These are phyloP conservation scores for Monosporascus ibericus DNA, from an alignment of 2,329 filamentous ascomycete genomes.

Conservation along the genomic window DNA sequence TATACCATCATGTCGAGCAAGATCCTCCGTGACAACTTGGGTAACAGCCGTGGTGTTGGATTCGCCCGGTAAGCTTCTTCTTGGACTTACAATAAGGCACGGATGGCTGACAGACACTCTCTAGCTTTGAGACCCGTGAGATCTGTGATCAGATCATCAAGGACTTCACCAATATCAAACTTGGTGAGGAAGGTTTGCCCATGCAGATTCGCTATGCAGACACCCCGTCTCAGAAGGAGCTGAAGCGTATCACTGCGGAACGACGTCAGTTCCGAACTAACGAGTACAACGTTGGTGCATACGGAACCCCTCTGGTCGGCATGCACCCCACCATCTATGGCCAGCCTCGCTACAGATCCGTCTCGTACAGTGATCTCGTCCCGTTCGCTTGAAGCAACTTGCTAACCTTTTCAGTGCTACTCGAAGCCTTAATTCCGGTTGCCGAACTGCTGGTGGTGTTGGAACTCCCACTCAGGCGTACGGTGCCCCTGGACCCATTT, in stretches of 20 bases:
- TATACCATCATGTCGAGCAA: conserved; percentile 88
- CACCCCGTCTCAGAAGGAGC: conserved; percentile 90
- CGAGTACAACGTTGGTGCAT: conserved; percentile 78
- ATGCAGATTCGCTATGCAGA: conserved; percentile 96
- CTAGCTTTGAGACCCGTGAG: conserved; percentile 81
- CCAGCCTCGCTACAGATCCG: conserved; percentile 31
- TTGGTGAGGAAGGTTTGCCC: conserved; percentile 73
- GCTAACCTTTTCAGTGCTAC: conserved; percentile 8
- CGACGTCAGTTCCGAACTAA: conserved; percentile 93
- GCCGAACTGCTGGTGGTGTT: neutral
- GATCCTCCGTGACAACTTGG: conserved; percentile 86
- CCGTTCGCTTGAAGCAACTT: neutral
- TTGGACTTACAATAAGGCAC: neutral
- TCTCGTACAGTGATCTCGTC: conserved; percentile 12
- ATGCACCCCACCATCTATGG: conserved; percentile 44
- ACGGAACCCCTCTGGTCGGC: conserved; percentile 56
- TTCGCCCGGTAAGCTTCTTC: conserved; percentile 73
- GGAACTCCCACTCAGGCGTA: conserved; percentile 1
- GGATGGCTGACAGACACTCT: conserved; percentile 14
- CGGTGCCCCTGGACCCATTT: conserved; percentile 9
- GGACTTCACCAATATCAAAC: conserved; percentile 73
- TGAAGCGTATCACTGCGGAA: conserved; percentile 94
- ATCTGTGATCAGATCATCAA: conserved; percentile 85
- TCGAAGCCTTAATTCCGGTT: neutral
- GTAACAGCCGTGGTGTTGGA: conserved; percentile 91